Conservation (phyloP, 495 filamentous ascomycete genomes). For the Aspergillus baeticus region DNA sequence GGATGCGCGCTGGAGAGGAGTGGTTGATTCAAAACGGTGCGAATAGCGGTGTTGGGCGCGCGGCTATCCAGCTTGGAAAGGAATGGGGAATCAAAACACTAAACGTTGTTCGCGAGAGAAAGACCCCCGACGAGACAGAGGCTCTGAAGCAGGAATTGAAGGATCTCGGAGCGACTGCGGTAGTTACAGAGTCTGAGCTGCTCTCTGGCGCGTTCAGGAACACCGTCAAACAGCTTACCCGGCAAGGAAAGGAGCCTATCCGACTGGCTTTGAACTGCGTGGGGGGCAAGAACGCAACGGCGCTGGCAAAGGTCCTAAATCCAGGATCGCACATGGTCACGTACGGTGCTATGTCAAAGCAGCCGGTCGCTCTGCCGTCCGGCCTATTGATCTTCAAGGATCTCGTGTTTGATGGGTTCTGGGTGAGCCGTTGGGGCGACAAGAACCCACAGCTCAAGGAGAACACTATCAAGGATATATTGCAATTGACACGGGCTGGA, state of each 20-base stretch:
- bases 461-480: conserved; percentile 75
- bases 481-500: conserved; percentile 69
- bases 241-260: conserved; percentile 64
- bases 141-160: conserved; percentile 67
- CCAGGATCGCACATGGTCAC: conserved; percentile 76
- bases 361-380: conserved; percentile 75
- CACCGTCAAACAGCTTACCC: conserved; percentile 65
- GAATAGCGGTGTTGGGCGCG: conserved; percentile 85
- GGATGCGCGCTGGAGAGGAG: conserved; percentile 50
- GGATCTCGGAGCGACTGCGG: conserved; percentile 71
- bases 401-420: conserved; percentile 84
- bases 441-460: conserved; percentile 70
- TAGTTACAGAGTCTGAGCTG: conserved; percentile 79
- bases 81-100: conserved; percentile 86
- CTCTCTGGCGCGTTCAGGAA: conserved; percentile 62
- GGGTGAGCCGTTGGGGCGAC: conserved; percentile 89
- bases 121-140: conserved; percentile 58
- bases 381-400: conserved; percentile 88
- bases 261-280: conserved; percentile 89
- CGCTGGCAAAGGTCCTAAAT: conserved; percentile 67
- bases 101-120: conserved; percentile 76
- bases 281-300: conserved; percentile 77
- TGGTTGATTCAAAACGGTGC: conserved; percentile 98
- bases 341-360: conserved; percentile 91
- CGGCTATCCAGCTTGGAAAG: conserved; percentile 78